A percentile compares a stretch with the other conserved stretches of the same genome.
Evolutionary conservation across 179 eudicot species (phyloP).

Genomic region (Nepenthes alata): DNA sequence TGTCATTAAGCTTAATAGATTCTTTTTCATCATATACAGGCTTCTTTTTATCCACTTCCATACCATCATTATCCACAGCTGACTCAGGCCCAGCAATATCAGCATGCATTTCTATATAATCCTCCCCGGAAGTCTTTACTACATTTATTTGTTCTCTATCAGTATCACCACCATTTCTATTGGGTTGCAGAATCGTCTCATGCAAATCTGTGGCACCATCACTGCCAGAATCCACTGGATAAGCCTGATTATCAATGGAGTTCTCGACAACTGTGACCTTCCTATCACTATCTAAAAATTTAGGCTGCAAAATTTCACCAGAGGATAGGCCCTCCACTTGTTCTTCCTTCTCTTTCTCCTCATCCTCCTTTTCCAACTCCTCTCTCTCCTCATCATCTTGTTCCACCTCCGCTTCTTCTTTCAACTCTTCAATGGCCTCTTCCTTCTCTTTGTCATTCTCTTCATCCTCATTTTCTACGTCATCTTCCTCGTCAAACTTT

Average conservation of each 20-base stretch:
- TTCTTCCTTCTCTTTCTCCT: constrained; percentile 3
- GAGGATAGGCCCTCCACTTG: background rate
- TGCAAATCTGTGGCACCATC: background rate
- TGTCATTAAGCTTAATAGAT: background rate
- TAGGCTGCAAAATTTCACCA: constrained; percentile 1
- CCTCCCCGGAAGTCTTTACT: constrained; percentile 1
- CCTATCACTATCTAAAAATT: background rate
- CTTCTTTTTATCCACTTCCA: constrained; percentile 1
- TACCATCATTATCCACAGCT: background rate
- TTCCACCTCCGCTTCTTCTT: constrained; percentile 1
- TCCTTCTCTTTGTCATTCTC: background rate
- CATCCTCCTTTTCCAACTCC: constrained; percentile 4
- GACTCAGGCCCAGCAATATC: background rate
- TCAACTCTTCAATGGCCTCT: background rate
- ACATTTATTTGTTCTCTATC: background rate
- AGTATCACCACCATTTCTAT: background rate
- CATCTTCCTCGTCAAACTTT: background rate
- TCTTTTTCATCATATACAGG: background rate
- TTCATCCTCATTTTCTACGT: background rate
- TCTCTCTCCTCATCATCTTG: background rate
- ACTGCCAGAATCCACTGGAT: background rate
- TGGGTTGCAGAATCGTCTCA: background rate
- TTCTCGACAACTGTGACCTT: background rate
- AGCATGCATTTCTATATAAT: background rate
- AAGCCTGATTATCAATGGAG: background rate